Conservation (phyloP, 108 stramenopile species). For the Chaetoceros muelleri region DNA sequence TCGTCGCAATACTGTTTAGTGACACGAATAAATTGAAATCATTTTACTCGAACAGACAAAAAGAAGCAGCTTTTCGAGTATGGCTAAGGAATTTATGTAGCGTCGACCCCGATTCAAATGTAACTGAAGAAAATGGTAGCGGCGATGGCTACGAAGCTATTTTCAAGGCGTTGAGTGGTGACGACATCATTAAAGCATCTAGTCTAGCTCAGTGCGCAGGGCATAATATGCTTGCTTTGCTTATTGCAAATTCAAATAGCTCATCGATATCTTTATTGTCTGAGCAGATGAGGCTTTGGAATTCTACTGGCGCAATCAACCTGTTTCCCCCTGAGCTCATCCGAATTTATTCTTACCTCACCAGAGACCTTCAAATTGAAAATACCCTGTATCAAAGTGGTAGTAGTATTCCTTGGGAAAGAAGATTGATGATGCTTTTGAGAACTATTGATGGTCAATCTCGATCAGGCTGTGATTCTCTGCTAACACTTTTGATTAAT, state of each 20-base stretch:
- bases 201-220: conserved; percentile 42
- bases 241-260: conserved; percentile 29
- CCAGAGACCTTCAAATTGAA: conserved; percentile 41
- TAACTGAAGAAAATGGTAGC: conserved; percentile 5
- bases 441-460: not conserved
- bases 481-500: not conserved
- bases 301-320: conserved; percentile 21
- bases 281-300: conserved; percentile 30
- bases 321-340: conserved; percentile 25
- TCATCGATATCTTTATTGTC: conserved; percentile 17
- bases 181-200: conserved; percentile 39
- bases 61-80: not conserved
- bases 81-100: conserved; percentile 6
- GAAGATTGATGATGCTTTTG: not conserved
- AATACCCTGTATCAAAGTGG: conserved; percentile 28
- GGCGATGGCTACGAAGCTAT: conserved; percentile 34
- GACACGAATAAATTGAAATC: conserved; percentile 4
- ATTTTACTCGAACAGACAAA: conserved; percentile 2
- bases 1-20: conserved; percentile 14
- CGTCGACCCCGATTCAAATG: not conserved
- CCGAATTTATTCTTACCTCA: conserved; percentile 38
- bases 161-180: conserved; percentile 57
- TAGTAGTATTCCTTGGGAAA: not conserved
- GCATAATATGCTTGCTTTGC: conserved; percentile 36
- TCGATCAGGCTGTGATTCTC: not conserved